Evolutionary conservation across 192 early-diverging fungal genomes (phyloP), one percentile per base, ranked within the genome.

Genomic region (Pilaira anomala): DNA sequence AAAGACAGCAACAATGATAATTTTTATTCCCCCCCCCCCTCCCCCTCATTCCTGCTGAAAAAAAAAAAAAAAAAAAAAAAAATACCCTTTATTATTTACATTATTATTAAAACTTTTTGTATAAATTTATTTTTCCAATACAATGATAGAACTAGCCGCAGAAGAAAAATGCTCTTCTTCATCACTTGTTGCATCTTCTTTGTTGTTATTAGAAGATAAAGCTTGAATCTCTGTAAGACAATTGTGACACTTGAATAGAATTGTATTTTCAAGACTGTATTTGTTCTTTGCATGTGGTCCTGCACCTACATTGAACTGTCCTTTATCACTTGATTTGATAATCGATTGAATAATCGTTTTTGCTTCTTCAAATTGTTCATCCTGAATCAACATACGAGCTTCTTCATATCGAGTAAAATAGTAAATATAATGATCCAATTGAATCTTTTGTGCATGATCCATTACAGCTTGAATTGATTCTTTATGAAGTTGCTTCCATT

Each of bases 261-360:
- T 63, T 59, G 80, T 76, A 48, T 85, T 80, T 61, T 87, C 81
- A 67, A 90, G 65, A 70, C 81, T 83, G 73, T 90, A 88, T 58
- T 82, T 85, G 61, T 78, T 78, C 48, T 83, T 85, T 41, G 81
- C 82, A 22, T 80, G 73, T 46, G 78, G 53, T 2, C 71, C 64
- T 21, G 46, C 53, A 21, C 71, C 71, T 22, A 73, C 49, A 13
- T 62, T 62, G 46, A 52, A 73, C 29, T 61, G 50, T 2, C 39
- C 40, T 30, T 59, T 62, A n/a, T 73, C 65, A 50, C 50, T 76
- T 5, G 69, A 56, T 25, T 80, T 71, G 68, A 81, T 24, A 67
- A 84, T 41, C 56, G 77, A 66, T 60, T 82, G 81, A 69, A 90
- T 62, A 56, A 79, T 58, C 8, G 66, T 41, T 44, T 78, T 24